A percentile compares a stretch with the other conserved stretches of the same genome.
Evolutionary conservation across 2,329 filamentous ascomycete species (phyloP).

Genomic region (Alternaria atra): DNA sequence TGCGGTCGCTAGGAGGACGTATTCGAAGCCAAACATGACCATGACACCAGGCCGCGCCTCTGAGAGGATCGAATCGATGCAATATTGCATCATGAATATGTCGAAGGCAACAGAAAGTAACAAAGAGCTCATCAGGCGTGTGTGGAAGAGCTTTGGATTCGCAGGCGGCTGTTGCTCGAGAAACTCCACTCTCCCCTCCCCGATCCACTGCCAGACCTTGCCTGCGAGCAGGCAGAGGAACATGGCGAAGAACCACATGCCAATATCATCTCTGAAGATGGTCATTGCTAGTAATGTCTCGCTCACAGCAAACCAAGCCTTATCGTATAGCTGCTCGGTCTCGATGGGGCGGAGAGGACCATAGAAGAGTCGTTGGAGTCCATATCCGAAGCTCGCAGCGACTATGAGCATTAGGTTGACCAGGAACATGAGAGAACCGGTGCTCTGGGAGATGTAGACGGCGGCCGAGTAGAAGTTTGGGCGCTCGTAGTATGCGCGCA

Average conservation of each 20-base stretch:
- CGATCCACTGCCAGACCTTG: slow-evolving; percentile 99
- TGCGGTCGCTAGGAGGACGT: slow-evolving; percentile 83
- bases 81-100: slow-evolving; percentile 80
- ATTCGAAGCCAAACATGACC: slow-evolving; percentile 99
- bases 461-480: slow-evolving; percentile 98
- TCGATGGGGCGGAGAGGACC: slow-evolving; percentile 91
- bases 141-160: slow-evolving; percentile 88
- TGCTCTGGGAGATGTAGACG: slow-evolving; percentile 96
- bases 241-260: slow-evolving; percentile 95
- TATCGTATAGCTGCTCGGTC: slow-evolving; percentile 96
- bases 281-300: slow-evolving; percentile 98
- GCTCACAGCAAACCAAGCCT: slow-evolving; percentile 96
- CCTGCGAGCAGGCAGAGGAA: slow-evolving; percentile 91
- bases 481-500: slow-evolving; percentile 92
- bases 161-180: slow-evolving; percentile 93
- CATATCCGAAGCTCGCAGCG: slow-evolving; percentile 83
- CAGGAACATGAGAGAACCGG: slow-evolving; percentile 92
- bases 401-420: slow-evolving; percentile 88
- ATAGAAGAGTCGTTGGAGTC: slow-evolving; percentile 88
- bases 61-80: slow-evolving; percentile 81
- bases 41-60: slow-evolving; percentile 97
- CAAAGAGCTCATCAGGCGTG: slow-evolving; percentile 80
- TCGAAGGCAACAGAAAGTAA: slow-evolving; percentile 82
- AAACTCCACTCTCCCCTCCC: slow-evolving; percentile 90
- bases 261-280: slow-evolving; percentile 94